Evolutionary conservation across 2,329 filamentous ascomycete species (phyloP).

Genomic region (Cladosporium phlei): DNA sequence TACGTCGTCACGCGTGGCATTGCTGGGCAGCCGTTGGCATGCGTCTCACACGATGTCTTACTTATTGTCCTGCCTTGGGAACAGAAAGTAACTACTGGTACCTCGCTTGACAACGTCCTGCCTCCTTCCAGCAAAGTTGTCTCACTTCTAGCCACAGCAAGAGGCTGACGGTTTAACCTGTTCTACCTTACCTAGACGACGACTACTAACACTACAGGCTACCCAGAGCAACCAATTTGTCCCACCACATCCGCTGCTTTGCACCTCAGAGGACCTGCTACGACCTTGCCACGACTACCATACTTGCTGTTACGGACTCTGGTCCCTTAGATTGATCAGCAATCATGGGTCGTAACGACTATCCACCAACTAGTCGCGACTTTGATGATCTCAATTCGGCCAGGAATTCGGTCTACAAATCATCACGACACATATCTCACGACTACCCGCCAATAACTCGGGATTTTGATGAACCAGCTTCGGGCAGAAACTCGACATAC

Average conservation of each 20-base stretch:
- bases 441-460: constrained; percentile 7
- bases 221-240: constrained; percentile 5
- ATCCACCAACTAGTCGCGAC: constrained; percentile 13
- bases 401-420: constrained; percentile 25
- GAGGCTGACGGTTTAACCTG: constrained; percentile 7
- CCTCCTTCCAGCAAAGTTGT: constrained; percentile 12
- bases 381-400: constrained; percentile 12
- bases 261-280: background rate
- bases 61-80: background rate
- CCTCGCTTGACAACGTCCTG: constrained; percentile 11
- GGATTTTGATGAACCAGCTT: constrained; percentile 14
- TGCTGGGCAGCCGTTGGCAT: constrained; percentile 7
- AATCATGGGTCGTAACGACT: constrained; percentile 7
- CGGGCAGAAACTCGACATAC: constrained; percentile 22
- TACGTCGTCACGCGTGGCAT: background rate
- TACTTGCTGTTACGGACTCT: background rate
- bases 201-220: constrained; percentile 11
- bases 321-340: background rate
- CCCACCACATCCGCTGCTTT: background rate
- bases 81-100: background rate
- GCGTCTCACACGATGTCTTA: constrained; percentile 8
- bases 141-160: constrained; percentile 11
- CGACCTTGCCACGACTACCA: background rate
- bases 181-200: background rate
- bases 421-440: constrained; percentile 21